Evolutionary conservation across 2,329 filamentous ascomycete genomes (phyloP).

Genomic region (Penicillium paneum): DNA sequence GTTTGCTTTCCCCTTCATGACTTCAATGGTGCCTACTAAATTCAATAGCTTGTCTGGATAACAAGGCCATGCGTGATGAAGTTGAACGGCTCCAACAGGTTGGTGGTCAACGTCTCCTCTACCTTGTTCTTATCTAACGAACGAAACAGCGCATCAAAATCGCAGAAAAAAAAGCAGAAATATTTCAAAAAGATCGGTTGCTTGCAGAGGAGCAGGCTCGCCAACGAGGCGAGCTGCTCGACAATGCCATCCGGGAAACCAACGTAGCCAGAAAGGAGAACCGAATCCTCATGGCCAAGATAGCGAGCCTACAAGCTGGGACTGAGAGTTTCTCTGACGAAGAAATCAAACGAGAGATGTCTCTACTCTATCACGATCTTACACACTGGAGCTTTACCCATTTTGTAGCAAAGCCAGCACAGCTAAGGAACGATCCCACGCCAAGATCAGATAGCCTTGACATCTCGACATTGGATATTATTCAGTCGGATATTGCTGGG

Average conservation of each 20-base stretch:
- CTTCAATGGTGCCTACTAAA: not conserved
- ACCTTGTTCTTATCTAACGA: not conserved
- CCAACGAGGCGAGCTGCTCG: slow-evolving; percentile 1
- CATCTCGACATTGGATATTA: not conserved
- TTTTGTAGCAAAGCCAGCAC: not conserved
- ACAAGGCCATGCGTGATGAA: not conserved
- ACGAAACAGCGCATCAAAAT: not conserved
- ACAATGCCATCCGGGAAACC: not conserved
- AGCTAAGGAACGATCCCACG: not conserved
- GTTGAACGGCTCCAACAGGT: not conserved
- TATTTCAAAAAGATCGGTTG: not conserved
- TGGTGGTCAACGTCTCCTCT: not conserved
- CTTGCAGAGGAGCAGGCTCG: slow-evolving; percentile 5
- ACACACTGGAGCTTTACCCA: slow-evolving; percentile 13
- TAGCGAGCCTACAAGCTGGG: slow-evolving; percentile 5
- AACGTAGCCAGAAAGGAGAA: slow-evolving; percentile 1
- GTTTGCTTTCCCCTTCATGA: not conserved
- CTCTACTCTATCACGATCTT: slow-evolving; percentile 8
- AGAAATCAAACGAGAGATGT: slow-evolving; percentile 9
- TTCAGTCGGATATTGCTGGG: not conserved
- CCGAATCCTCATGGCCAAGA: not conserved
- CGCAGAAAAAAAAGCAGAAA: not conserved
- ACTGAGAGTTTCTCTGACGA: slow-evolving; percentile 14
- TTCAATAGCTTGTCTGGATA: not conserved
- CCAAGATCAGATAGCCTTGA: not conserved